Evolutionary conservation across 176 grass and related monocot genomes (phyloP).

Genomic region (Triticum aestivum): DNA sequence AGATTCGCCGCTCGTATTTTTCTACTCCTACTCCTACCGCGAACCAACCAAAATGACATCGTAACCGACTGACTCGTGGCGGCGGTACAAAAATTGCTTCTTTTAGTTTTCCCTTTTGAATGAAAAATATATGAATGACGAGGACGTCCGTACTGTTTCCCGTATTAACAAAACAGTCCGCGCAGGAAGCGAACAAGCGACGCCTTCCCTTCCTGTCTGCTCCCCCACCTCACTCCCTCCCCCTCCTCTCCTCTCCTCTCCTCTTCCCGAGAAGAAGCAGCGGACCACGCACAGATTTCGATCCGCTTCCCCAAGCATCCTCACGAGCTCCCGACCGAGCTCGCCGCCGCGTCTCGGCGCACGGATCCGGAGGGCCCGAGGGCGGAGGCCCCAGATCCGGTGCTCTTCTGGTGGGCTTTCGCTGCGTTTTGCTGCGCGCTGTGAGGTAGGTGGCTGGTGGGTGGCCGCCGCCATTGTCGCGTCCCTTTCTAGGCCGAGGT

Average conservation of each 20-base stretch:
- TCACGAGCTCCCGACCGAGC: background rate
- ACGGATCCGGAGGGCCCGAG: slow-evolving; percentile 40
- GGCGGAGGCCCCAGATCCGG: slow-evolving; percentile 28
- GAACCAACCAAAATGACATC: background rate
- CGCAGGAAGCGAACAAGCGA: slow-evolving; percentile 12
- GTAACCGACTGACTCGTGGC: no score
- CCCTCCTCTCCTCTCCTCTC: background rate
- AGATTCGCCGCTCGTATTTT: slow-evolving; percentile 23
- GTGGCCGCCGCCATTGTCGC: background rate
- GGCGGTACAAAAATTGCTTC: background rate
- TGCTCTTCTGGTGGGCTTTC: background rate
- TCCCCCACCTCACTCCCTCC: background rate
- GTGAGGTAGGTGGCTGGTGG: background rate
- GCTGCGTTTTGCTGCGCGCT: background rate
- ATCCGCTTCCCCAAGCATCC: slow-evolving; percentile 26
- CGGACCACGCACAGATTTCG: slow-evolving; percentile 30
- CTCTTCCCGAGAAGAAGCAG: no score
- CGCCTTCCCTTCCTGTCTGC: background rate
- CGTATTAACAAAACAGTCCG: slow-evolving; percentile 6
- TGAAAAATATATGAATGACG: background rate
- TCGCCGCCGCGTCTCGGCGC: slow-evolving; percentile 10
- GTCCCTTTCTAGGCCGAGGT: background rate
- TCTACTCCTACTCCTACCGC: background rate
- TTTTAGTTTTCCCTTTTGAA: no score
- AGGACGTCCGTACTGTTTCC: background rate